Evolutionary conservation across 148 eudicot genomes (phyloP).

Genomic region (Selenicereus undatus): DNA sequence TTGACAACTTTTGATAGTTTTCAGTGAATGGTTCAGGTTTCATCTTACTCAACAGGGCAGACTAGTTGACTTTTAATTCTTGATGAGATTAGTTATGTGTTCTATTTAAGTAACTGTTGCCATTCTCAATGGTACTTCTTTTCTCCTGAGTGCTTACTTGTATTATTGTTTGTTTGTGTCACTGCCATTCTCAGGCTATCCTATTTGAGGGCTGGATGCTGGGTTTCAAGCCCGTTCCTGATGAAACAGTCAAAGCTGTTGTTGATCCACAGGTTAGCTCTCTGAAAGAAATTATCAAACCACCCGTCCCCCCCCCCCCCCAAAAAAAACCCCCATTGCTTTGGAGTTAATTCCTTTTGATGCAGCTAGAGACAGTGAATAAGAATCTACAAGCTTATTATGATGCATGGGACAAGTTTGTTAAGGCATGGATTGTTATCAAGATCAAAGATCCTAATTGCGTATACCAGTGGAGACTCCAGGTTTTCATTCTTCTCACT

Average conservation of each 20-base stretch:
- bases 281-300: constrained; percentile 2
- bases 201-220: constrained; percentile 99
- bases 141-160: neutral
- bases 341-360: constrained; percentile 9
- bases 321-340: neutral
- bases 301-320: neutral
- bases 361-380: constrained; percentile 76
- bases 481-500: constrained; percentile 41
- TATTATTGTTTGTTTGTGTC: neutral
- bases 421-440: constrained; percentile 85
- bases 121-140: neutral
- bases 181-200: constrained; percentile 43
- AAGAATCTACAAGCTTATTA: constrained; percentile 68
- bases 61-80: neutral
- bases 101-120: neutral
- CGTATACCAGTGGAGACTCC: constrained; percentile 94
- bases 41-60: neutral
- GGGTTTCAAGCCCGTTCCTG: constrained; percentile 84
- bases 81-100: neutral
- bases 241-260: constrained; percentile 60
- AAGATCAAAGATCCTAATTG: constrained; percentile 84
- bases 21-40: neutral
- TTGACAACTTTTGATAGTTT: too few species aligned
- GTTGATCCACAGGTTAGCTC: constrained; percentile 62
- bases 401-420: constrained; percentile 87